Conservation (phyloP, 2,329 filamentous ascomycete species). For the Apiospora pterosperma region DNA sequence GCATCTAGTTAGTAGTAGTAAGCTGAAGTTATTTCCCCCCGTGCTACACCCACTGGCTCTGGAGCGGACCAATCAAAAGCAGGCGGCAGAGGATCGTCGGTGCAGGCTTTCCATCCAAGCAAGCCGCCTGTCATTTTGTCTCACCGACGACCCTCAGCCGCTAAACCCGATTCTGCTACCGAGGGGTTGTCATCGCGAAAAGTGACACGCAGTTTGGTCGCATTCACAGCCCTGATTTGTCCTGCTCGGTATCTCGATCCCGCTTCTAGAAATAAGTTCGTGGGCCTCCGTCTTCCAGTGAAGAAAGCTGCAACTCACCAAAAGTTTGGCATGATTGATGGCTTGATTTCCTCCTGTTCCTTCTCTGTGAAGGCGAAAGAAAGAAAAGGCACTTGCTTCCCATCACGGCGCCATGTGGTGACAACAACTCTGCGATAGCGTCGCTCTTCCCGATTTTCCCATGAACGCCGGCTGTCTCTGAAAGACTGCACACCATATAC, state of each 20-base stretch:
- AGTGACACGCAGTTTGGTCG: neutral
- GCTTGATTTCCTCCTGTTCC: neutral
- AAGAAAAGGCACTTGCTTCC: neutral
- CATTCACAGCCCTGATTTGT: neutral
- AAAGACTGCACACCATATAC: neutral
- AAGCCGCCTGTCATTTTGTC: neutral
- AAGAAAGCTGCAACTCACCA: neutral
- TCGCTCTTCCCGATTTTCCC: neutral
- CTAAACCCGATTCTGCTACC: conserved; percentile 16
- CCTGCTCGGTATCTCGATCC: neutral
- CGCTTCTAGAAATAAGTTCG: neutral
- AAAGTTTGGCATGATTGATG: neutral
- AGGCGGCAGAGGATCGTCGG: neutral
- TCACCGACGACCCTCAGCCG: conserved; percentile 4
- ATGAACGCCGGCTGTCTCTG: neutral
- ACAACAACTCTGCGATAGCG: neutral
- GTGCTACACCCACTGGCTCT: neutral
- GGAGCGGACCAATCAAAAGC: neutral
- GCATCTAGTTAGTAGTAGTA: no score
- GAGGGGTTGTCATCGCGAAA: conserved; percentile 5
- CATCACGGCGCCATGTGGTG: neutral
- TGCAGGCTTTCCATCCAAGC: neutral
- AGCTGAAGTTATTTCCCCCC: no score
- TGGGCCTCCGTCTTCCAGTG: neutral
- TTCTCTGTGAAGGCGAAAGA: neutral